Percentiles rank a stretch among this genome's conserved stretches.
phyloP scores from a whole-genome alignment of 2,329 filamentous ascomycete species.

The Claviceps pazoutovae region DNA sequence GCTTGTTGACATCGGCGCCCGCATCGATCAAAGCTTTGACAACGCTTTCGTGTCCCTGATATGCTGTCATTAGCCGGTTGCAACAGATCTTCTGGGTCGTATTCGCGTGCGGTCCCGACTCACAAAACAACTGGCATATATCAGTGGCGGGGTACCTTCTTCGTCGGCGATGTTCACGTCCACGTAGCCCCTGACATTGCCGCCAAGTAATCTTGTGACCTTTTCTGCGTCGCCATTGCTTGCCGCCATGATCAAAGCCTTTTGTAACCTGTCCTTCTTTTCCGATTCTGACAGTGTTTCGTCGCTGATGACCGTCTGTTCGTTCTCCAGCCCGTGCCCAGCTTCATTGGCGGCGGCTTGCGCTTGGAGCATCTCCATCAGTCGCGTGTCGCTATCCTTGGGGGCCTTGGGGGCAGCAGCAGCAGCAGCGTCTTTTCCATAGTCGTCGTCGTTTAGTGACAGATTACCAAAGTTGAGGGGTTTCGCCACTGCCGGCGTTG shows the following conservation, averaged over 20 bases:
- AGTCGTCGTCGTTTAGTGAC: constrained; percentile 66
- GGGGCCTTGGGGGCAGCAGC: constrained; percentile 34
- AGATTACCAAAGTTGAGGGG: constrained; percentile 72
- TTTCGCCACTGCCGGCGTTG: constrained; percentile 70
- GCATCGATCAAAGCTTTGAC: constrained; percentile 73
- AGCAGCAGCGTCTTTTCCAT: constrained; percentile 40
- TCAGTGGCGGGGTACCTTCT: constrained; percentile 89
- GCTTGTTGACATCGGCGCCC: constrained; percentile 78
- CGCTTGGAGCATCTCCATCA: constrained; percentile 92
- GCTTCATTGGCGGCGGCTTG: constrained; percentile 76
- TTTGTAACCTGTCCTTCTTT: constrained; percentile 72
- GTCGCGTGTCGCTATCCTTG: constrained; percentile 66
- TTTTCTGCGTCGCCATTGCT: constrained; percentile 87
- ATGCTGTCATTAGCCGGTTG: neutral
- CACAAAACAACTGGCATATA: constrained; percentile 96
- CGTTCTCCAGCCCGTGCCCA: constrained; percentile 58
- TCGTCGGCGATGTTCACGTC: constrained; percentile 82
- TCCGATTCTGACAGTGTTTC: constrained; percentile 59
- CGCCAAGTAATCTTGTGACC: constrained; percentile 60
- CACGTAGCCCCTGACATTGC: constrained; percentile 60
- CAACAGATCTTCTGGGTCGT: neutral
- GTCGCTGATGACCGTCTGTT: constrained; percentile 64
- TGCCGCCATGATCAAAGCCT: constrained; percentile 82
- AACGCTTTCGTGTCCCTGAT: constrained; percentile 73
- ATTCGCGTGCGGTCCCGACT: constrained; percentile 18